Conservation (phyloP, 2,329 filamentous ascomycete species). For the Phialophora tarda region DNA sequence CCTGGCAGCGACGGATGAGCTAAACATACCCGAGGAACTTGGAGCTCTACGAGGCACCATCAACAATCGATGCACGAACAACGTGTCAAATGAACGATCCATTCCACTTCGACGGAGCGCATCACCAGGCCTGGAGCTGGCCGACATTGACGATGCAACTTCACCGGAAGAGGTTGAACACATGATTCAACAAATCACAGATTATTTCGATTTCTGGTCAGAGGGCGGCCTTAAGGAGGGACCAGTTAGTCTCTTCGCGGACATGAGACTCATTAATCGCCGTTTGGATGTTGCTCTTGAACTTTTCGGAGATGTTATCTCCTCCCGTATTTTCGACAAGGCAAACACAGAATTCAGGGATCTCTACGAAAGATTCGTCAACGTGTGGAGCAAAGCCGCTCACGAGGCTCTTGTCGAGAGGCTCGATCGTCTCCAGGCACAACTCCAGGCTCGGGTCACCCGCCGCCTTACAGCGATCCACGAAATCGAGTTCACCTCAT, state of each 20-base stretch:
- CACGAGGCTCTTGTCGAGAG: slow-evolving; percentile 10
- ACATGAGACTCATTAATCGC: slow-evolving; percentile 24
- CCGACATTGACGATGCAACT: slow-evolving; percentile 8
- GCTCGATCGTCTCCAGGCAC: slow-evolving; percentile 3
- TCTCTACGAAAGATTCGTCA: slow-evolving; percentile 13
- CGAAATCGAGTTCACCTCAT: slow-evolving; percentile 20
- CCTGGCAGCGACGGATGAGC: not conserved
- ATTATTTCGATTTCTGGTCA: slow-evolving; percentile 25
- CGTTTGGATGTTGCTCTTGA: slow-evolving; percentile 11
- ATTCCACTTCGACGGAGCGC: not conserved
- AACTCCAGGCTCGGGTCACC: slow-evolving; percentile 7
- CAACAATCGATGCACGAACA: not conserved
- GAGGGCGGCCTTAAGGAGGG: slow-evolving; percentile 2
- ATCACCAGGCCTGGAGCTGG: slow-evolving; percentile 1
- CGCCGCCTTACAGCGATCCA: not conserved
- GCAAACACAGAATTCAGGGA: slow-evolving; percentile 3
- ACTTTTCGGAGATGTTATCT: slow-evolving; percentile 10
- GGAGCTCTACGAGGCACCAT: not conserved
- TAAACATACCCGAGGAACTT: not conserved
- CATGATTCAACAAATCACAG: slow-evolving; percentile 10
- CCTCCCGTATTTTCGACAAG: not conserved
- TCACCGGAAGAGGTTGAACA: slow-evolving; percentile 11
- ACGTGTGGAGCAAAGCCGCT: slow-evolving; percentile 8
- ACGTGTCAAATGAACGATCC: slow-evolving; percentile 3
- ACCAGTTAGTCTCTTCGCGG: slow-evolving; percentile 20